These are phyloP conservation scores for Melampsora americana DNA, from an alignment of 1,284 basidiomycete species.

Conservation along the genomic window DNA sequence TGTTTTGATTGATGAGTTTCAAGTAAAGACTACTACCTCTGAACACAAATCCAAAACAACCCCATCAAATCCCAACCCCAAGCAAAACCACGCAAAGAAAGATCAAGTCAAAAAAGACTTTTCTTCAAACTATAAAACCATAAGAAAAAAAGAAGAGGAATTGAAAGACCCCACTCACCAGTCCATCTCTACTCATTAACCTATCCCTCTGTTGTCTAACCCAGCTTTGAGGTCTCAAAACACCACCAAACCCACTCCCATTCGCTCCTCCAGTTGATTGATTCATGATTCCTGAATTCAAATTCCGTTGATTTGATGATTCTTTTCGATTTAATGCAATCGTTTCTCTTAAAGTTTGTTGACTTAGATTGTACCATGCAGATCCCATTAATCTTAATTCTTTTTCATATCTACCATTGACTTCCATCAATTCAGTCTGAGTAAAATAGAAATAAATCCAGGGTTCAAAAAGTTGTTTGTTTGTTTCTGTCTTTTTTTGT, in stretches of 20 bases:
- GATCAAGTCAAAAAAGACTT: too few species aligned
- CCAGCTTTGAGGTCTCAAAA: conserved; percentile 40
- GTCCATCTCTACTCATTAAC: conserved; percentile 23
- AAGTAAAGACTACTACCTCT: too few species aligned
- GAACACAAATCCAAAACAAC: too few species aligned
- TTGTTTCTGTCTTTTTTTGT: too few species aligned
- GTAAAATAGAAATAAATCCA: background rate
- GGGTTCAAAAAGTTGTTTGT: too few species aligned
- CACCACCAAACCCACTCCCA: conserved; percentile 13
- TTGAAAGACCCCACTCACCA: conserved; percentile 10
- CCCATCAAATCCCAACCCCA: too few species aligned
- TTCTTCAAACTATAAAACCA: background rate
- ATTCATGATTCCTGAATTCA: conserved; percentile 4
- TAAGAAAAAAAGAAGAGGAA: background rate
- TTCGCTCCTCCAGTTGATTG: background rate
- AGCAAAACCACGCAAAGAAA: too few species aligned
- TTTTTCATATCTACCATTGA: conserved; percentile 24
- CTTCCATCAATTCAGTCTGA: conserved; percentile 24
- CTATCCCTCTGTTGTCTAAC: conserved; percentile 42
- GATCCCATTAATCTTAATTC: conserved; percentile 38
- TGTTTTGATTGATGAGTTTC: too few species aligned
- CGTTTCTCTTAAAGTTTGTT: conserved; percentile 37
- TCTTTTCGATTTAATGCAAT: conserved; percentile 37
- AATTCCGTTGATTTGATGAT: conserved; percentile 9
- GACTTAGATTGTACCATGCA: conserved; percentile 39